phyloP scores from a whole-genome alignment of 192 early-diverging fungal species.

The Coemansia sp. region DNA sequence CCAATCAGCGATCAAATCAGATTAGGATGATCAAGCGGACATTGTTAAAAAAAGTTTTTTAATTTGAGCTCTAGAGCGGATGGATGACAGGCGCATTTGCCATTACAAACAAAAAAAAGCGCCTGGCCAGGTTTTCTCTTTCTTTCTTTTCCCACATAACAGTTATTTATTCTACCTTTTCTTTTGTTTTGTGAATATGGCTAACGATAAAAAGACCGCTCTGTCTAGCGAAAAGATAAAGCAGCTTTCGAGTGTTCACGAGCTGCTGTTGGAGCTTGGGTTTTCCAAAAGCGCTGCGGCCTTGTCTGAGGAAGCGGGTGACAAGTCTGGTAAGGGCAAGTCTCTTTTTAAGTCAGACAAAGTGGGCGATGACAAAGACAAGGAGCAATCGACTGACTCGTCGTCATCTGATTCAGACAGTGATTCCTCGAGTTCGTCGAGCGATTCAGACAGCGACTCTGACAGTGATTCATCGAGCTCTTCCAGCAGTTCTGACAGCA shows the following conservation, averaged over 20 bases:
- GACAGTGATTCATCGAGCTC: slow-evolving; percentile 19
- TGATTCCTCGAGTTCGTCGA: background rate
- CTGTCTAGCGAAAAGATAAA: slow-evolving; percentile 15
- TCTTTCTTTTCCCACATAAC: too few relatives aligned
- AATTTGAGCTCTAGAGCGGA: too few relatives aligned
- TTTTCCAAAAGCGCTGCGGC: slow-evolving; percentile 23
- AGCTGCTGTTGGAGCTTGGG: slow-evolving; percentile 23
- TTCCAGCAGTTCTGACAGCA: slow-evolving; percentile 4
- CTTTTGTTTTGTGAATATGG: background rate
- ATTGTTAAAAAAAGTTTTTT: too few relatives aligned
- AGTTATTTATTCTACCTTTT: too few relatives aligned
- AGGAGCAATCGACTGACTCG: background rate
- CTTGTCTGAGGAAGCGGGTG: slow-evolving; percentile 25
- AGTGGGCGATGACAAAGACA: background rate
- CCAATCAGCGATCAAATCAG: too few relatives aligned
- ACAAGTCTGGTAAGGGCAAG: slow-evolving; percentile 7
- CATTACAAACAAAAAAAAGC: too few relatives aligned
- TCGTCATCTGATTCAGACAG: too few relatives aligned
- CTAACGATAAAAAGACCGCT: background rate
- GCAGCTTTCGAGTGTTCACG: slow-evolving; percentile 24
- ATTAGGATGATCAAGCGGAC: too few relatives aligned
- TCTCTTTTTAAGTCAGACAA: background rate
- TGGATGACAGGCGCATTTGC: too few relatives aligned
- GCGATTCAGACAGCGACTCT: slow-evolving; percentile 17
- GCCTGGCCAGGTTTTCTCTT: too few relatives aligned